A percentile compares a stretch with the other conserved stretches of the same genome.
These are phyloP conservation scores for Zopfia rhizophila DNA, from an alignment of 2,329 filamentous ascomycete species.

Conservation along the genomic window DNA sequence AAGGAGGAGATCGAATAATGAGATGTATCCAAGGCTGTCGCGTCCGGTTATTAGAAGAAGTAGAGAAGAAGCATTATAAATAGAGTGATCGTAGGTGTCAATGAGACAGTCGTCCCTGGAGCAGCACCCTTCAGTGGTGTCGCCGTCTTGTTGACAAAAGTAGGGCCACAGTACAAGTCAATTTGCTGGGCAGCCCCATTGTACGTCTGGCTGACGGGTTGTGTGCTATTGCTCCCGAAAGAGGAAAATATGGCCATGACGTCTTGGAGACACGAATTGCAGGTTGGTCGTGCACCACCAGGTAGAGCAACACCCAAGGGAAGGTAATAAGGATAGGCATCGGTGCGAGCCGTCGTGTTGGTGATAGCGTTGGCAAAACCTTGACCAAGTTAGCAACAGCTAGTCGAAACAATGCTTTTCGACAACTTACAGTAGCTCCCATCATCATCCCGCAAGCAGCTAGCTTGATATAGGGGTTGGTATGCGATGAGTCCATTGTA, in stretches of 20 bases:
- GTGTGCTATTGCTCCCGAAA: conserved; percentile 72
- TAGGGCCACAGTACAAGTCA: conserved; percentile 70
- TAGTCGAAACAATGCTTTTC: background rate
- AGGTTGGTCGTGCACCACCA: conserved; percentile 73
- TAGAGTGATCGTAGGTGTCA: conserved; percentile 44
- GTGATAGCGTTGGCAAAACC: conserved; percentile 84
- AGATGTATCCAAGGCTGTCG: conserved; percentile 27
- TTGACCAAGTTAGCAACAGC: conserved; percentile 23
- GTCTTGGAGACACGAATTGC: conserved; percentile 77
- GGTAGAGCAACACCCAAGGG: conserved; percentile 80
- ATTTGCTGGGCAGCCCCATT: conserved; percentile 75
- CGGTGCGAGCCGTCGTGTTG: conserved; percentile 72
- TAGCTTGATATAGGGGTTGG: conserved; percentile 78
- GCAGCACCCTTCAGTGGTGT: conserved; percentile 46
- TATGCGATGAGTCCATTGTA: conserved; percentile 82
- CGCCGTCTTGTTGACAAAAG: conserved; percentile 65
- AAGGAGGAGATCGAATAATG: conserved; percentile 17
- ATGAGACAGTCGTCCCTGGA: conserved; percentile 28
- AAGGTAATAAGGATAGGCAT: conserved; percentile 86
- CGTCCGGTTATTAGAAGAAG: conserved; percentile 40
- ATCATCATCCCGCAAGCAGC: conserved; percentile 76
- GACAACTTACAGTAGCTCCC: conserved; percentile 72
- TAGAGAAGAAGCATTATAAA: conserved; percentile 48
- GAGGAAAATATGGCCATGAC: conserved; percentile 85
- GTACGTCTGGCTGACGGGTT: conserved; percentile 77